Percentiles rank a stretch among this genome's conserved stretches.
Evolutionary conservation across 2,329 filamentous ascomycete species (phyloP).

Genomic region (Monosporascus sp.): DNA sequence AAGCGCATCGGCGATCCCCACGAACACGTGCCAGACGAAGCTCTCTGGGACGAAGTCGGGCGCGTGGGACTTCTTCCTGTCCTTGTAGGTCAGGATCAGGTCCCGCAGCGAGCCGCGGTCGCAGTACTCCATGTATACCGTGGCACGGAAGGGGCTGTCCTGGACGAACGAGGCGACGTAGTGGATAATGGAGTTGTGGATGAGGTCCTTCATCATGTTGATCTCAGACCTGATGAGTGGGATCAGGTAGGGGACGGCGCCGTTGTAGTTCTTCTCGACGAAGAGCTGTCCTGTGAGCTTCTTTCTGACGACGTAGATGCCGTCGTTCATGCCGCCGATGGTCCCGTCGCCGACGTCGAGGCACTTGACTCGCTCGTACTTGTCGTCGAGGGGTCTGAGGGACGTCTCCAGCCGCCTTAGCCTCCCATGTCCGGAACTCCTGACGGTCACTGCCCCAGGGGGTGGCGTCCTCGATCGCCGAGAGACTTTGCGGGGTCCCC

Average conservation of each 20-base stretch:
- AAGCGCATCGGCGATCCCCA: constrained; percentile 11
- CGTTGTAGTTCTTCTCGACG: constrained; percentile 6
- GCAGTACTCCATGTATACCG: constrained; percentile 9
- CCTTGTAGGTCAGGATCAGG: constrained; percentile 4
- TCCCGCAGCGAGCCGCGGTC: constrained; percentile 6
- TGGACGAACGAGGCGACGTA: constrained; percentile 6
- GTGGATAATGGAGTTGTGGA: constrained; percentile 3
- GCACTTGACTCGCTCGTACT: constrained; percentile 3
- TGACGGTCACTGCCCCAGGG: background rate
- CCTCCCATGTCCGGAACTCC: background rate
- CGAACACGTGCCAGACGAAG: constrained; percentile 14
- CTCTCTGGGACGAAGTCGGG: constrained; percentile 9
- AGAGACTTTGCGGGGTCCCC: background rate
- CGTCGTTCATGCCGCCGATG: constrained; percentile 7
- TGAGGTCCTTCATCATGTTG: constrained; percentile 1
- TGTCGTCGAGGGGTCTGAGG: background rate
- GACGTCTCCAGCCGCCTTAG: background rate
- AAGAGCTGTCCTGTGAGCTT: constrained; percentile 1
- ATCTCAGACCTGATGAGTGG: constrained; percentile 4
- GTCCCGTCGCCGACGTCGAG: constrained; percentile 2
- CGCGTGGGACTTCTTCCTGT: background rate
- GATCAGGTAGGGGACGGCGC: background rate
- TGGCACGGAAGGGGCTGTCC: constrained; percentile 1
- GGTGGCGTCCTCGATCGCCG: background rate
- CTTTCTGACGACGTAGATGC: constrained; percentile 4